Evolutionary conservation across 2,329 filamentous ascomycete genomes (phyloP), one percentile per base, ranked within the genome.

Genomic region (Aspergillus sp.): DNA sequence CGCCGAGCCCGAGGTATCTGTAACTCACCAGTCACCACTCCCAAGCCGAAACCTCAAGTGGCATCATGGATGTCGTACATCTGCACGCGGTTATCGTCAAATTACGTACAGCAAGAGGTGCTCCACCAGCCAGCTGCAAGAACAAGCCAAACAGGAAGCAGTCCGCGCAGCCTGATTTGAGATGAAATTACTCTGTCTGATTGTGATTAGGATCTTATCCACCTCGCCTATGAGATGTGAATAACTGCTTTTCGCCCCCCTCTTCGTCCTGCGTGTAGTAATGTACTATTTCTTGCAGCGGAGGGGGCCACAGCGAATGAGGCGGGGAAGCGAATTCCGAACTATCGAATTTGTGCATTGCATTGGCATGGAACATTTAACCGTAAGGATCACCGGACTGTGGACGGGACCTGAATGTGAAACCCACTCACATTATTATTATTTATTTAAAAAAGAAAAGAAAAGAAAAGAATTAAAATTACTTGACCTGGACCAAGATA

Each of bases 11-110:
- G 27, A 31, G 12, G 35, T 15, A 37, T 37, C 35, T 37, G 15
- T n/a, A 8, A 37, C 35, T 37, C 35, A 37, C 35, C 15, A 15
- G 15, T 37, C 35, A 15, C 35, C 35, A 6, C 35, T 15, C 35
- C 35, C 12, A 37, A 7, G 35, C 35, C 35, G 15, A 37, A 37
- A 11, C 27, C 27, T 31, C 8, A 35, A 48, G 27, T 48, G 44
- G 14, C 44, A 43, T 43, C 44, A 47, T 52, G n/a, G 51, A 58
- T 58, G 56, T 58, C 56, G 33, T 55, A 58, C 51, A 58, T 55
- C 54, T 58, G 56, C 56, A 58, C 39, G 39, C 51, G 41, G 49
- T 47, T 60, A 55, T 57, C 58, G 50, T 51, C 58, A 53, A 54
- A 56, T 60, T 57, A 60, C 50, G 45, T 48, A 57, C 54, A 56